Evolutionary conservation across 441 rosid species (phyloP), one percentile per base, ranked within the genome.

Genomic region (Manihot esculenta): DNA sequence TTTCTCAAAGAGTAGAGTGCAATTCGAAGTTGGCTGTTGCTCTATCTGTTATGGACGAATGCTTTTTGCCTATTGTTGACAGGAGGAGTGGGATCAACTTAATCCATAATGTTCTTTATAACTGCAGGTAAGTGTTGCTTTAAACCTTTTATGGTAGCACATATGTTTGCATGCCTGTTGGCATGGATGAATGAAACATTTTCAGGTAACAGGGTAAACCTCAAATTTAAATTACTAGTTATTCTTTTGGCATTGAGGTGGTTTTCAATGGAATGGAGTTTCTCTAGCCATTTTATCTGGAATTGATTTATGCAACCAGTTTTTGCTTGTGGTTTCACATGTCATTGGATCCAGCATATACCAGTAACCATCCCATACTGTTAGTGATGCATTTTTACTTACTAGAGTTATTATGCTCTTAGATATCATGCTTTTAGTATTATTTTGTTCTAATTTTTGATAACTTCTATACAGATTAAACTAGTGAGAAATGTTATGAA

Each of bases 11-110:
- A 78, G 92, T 85, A 72, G 98, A 84, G 83, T 85, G 89, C 80
- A 92, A 91, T 82, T 91, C 98, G 49, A 95, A 95, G 85, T 92
- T 95, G 66, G 98, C 98, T 49, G 92, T 95, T 35, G 95, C 98
- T n/a, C 76, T 89, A 72, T 85, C 89, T 64, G 86, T 93, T 59
- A 93, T 95, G 99, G 96, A 93, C 78, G 99, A 95, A 78, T 95
- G 99, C 77, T 95, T 95, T 83, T 82, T 95, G 84, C 99, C 98
- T n/a, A 86, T 89, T 58, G 78, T 89, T 82, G 98, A 95, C 82
- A 73, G 96, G 80, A 83, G 99, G 82, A 95, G 97, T 81, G 90
- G 93, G 67, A 76, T 93, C 77, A 91, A 91, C 84, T 62, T 91
- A 73, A 84, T 93, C 66, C 88, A 81, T 30, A 89, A 86, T 80